These are phyloP conservation scores for Cucurbita pepo DNA, from an alignment of 306 rosid genomes.

Conservation along the genomic window DNA sequence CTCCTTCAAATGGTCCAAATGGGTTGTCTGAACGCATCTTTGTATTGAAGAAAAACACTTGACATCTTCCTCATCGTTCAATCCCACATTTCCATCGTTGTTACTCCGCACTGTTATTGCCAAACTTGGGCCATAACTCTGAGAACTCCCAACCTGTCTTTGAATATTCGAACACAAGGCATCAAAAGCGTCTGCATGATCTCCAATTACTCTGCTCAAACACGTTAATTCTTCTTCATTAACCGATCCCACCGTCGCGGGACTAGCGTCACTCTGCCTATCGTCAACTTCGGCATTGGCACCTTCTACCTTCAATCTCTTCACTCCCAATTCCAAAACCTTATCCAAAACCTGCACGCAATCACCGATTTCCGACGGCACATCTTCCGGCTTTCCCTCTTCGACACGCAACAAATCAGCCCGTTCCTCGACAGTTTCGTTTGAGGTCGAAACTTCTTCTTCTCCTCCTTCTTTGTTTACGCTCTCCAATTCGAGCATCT, in stretches of 20 bases:
- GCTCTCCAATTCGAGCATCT: conserved; percentile 20
- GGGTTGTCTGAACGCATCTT: conserved; percentile 52
- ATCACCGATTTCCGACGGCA: conserved; percentile 11
- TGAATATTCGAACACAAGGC: conserved; percentile 57
- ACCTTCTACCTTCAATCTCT: conserved; percentile 37
- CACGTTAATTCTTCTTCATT: conserved; percentile 48
- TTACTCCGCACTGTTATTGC: conserved; percentile 25
- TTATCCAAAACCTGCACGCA: conserved; percentile 41
- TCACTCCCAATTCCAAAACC: conserved; percentile 59
- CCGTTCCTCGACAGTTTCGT: conserved; percentile 16
- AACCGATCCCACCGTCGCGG: conserved; percentile 8
- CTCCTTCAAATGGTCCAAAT: conserved; percentile 56
- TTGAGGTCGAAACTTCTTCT: conserved; percentile 7
- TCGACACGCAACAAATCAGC: conserved; percentile 10
- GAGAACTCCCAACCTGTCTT: conserved; percentile 41
- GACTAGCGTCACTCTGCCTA: conserved; percentile 8
- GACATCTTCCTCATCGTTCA: conserved; percentile 37
- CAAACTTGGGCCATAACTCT: conserved; percentile 38
- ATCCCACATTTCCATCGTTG: conserved; percentile 5
- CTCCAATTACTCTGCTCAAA: conserved; percentile 45
- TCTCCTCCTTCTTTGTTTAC: conserved; percentile 17
- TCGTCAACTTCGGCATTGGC: conserved; percentile 10
- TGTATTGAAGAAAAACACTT: conserved; percentile 42
- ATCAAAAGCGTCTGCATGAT: conserved; percentile 46
- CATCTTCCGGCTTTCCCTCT: conserved; percentile 18